Base-by-base conservation (phyloP, 805 yeast species). In the Ogataea naganishii region DNA sequence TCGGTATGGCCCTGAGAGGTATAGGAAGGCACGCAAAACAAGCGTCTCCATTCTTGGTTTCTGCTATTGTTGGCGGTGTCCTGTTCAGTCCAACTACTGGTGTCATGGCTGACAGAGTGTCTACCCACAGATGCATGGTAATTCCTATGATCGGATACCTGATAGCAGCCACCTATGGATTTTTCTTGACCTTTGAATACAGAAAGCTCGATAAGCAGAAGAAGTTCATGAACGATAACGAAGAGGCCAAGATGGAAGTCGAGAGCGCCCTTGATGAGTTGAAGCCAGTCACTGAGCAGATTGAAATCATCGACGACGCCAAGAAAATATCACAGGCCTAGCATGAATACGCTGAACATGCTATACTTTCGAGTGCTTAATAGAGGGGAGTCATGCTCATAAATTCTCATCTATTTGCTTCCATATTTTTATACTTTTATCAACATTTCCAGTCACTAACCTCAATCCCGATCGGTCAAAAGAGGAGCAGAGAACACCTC, bases 401-500 rank as follows among this genome's bases (percentile, higher is more conserved):
- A 26, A 15, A 12, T 32, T 21, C 24, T 51, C 54, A n/a, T 56
- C 51, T 28, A 52, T 56, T 36, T 69, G 72, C 29, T 60, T 67
- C 89, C 92, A 84, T 1, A 83, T 60, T 49, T 80, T 82, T 23
- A 84, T 72, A 49, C 82, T 75, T 49, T 88, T 88, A 54, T 89
- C 97, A n/a, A 83, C 75, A 44, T 83, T 94, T 28, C 95, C 85
- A 2, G 95, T 83, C 14, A 92, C 67, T 34, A 92, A 56, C 27
- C 95, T 67, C 42, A 75, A 55, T 0, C 96, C 96, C 35, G 85
- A 75, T 49, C 65, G 60, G 51, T 92, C 96, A 51, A 85, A 85
- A 2, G 73, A 49, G 23, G 86, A 71, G 7, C 85, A 66, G 39
- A 78, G 62, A 5, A 89, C 72, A 7, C 94, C 80, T 17, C 62